A percentile compares a stretch with the other conserved stretches of the same genome.
Conservation (phyloP, 495 filamentous ascomycete species). For the Geoglossum glabrum region DNA sequence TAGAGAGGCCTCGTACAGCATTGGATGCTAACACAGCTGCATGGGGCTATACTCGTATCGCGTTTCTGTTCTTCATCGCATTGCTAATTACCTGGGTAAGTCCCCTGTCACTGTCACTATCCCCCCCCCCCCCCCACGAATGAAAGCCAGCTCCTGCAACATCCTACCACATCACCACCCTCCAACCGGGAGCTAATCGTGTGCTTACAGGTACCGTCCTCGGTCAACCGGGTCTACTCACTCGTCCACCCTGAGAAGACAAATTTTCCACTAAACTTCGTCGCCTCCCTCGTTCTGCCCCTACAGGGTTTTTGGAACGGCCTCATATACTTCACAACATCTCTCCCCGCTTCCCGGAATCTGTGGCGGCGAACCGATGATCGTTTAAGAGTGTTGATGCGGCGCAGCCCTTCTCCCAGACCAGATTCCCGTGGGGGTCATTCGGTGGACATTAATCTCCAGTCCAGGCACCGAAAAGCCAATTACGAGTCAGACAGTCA, state of each 20-base stretch:
- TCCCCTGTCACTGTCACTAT: not conserved
- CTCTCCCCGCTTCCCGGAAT: constrained; percentile 13
- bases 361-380: not conserved
- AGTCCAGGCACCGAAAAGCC: not conserved
- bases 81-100: constrained; percentile 62
- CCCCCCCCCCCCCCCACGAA: not conserved
- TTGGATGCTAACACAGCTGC: constrained; percentile 23
- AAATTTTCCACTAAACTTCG: constrained; percentile 41
- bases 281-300: constrained; percentile 55
- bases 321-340: constrained; percentile 55
- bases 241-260: constrained; percentile 32
- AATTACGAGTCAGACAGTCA: not conserved
- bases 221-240: constrained; percentile 55
- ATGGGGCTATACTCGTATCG: constrained; percentile 67
- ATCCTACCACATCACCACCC: no score
- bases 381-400: not conserved
- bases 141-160: not conserved
- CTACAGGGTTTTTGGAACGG: constrained; percentile 80
- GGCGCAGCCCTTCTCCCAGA: not conserved
- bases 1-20: constrained; percentile 12
- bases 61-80: constrained; percentile 69
- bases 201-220: constrained; percentile 41
- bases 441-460: not conserved
- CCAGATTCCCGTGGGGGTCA: not conserved
- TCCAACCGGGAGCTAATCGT: not conserved